phyloP scores from a whole-genome alignment of 2,329 filamentous ascomycete species.

The Podosphaera xanthii region DNA sequence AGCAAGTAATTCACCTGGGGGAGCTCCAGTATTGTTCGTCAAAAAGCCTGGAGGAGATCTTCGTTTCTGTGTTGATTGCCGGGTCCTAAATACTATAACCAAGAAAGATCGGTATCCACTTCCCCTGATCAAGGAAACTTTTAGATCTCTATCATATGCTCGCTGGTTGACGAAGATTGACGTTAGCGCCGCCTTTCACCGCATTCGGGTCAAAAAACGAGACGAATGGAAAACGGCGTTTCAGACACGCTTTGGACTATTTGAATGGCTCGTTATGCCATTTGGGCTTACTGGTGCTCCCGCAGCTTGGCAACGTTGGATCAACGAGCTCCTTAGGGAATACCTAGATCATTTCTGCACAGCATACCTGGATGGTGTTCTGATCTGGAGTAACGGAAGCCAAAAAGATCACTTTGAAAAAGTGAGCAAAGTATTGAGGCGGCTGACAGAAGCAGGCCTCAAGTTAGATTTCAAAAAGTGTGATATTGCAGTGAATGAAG shows the following conservation, averaged over 20 bases:
- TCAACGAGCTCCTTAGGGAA: neutral
- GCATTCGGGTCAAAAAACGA: neutral
- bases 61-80: neutral
- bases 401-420: neutral
- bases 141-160: neutral
- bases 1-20: neutral
- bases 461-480: neutral
- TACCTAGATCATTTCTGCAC: neutral
- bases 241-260: neutral
- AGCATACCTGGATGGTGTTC: neutral
- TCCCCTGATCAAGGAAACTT: neutral
- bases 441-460: neutral
- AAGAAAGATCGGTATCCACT: neutral
- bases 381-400: neutral
- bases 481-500: neutral
- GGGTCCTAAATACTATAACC: neutral
- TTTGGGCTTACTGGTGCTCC: neutral
- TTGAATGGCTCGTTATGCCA: neutral
- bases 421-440: neutral
- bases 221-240: slow-evolving; percentile 1
- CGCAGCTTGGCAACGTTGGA: no score
- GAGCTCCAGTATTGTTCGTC: neutral
- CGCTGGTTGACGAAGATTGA: neutral
- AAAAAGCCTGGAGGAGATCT: neutral
- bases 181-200: neutral